Evolutionary conservation across 1,284 basidiomycete species (phyloP), one percentile per base, ranked within the genome.

Genomic region (Malassezia yamatoensis): DNA sequence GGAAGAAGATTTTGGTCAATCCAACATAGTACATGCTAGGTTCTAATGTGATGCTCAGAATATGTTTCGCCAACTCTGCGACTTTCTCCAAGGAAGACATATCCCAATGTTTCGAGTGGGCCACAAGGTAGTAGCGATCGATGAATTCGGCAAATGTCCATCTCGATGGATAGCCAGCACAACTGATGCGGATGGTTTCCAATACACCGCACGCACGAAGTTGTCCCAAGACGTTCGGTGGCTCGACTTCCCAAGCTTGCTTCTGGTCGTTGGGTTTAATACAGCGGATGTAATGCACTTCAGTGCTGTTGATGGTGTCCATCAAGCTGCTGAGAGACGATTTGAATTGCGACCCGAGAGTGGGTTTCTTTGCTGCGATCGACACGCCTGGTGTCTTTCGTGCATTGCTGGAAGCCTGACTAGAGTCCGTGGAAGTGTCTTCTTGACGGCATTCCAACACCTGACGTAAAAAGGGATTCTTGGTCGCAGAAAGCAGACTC

Each of bases 111-210:
- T 83, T 80, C 9, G 90, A 94, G 42, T 84, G 80, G 2, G 94
- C 84, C 42, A 98, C 84, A 86, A 96, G 90, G 76, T 98, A 98
- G 77, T 98, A 98, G 52, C 94, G 83, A 74, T 96, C 91, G n/a
- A 90, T 93, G 76, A 99, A 98, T 76, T 98, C 93, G 69, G 90
- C 90, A 68, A 96, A 98, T 1, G 87, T 91, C 94, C 94, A 98
- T 47, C 94, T 82, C n/a, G 89, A 90, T 20, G 94, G 94, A 77
- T 98, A 99, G 36, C 94, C 94, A 39, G 94, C 94, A 75, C 93
- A 96, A 78, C 88, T 93, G 75, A 99, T 99, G 54, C 91, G 83
- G 70, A 99, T 99, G 1, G 94, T 99, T 77, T 99, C 94, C 49
- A 99, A 80, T 45, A 99, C 94, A 85, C 94, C 94, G 77, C 94